Conservation (phyloP, 2,329 filamentous ascomycete genomes). For the Zasmidium citrigriseum region DNA sequence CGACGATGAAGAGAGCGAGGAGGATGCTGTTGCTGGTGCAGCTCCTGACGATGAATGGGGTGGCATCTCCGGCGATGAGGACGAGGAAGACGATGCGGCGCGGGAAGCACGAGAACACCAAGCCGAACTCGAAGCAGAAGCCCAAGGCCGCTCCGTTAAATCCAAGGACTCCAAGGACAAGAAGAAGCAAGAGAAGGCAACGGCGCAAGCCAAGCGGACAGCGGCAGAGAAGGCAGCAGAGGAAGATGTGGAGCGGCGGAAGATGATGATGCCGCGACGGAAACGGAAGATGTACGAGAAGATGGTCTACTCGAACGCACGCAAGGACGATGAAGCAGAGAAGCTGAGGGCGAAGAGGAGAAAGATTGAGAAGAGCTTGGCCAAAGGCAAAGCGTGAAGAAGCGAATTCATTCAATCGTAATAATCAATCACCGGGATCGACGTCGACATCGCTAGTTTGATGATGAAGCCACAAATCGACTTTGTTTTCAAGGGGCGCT, state of each 20-base stretch:
- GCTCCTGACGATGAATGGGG: constrained; percentile 46
- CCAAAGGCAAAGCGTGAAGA: constrained; percentile 3
- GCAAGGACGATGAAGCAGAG: constrained; percentile 87
- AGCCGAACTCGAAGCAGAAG: constrained; percentile 88
- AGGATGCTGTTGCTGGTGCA: constrained; percentile 50
- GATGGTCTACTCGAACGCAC: constrained; percentile 94
- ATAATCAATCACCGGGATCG: neutral
- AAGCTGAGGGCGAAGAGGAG: constrained; percentile 85
- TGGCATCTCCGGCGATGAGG: constrained; percentile 51
- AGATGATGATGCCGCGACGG: constrained; percentile 98
- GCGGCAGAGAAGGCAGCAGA: constrained; percentile 67
- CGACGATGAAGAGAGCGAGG: constrained; percentile 48
- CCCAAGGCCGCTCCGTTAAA: constrained; percentile 63
- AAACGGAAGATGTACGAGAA: constrained; percentile 97
- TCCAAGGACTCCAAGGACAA: constrained; percentile 55
- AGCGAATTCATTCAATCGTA: neutral
- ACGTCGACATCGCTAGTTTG: neutral
- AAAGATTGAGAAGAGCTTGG: constrained; percentile 66
- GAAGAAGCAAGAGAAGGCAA: constrained; percentile 65
- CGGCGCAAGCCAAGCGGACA: constrained; percentile 67
- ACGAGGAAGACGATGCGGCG: constrained; percentile 60
- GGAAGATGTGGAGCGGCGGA: constrained; percentile 87
- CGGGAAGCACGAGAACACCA: constrained; percentile 71
- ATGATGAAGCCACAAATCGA: constrained; percentile 2
- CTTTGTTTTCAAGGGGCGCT: constrained; percentile 3